Evolutionary conservation across 768 basidiomycete genomes (phyloP), one percentile per base, ranked within the genome.

Genomic region (Pisolithus marmoratus): DNA sequence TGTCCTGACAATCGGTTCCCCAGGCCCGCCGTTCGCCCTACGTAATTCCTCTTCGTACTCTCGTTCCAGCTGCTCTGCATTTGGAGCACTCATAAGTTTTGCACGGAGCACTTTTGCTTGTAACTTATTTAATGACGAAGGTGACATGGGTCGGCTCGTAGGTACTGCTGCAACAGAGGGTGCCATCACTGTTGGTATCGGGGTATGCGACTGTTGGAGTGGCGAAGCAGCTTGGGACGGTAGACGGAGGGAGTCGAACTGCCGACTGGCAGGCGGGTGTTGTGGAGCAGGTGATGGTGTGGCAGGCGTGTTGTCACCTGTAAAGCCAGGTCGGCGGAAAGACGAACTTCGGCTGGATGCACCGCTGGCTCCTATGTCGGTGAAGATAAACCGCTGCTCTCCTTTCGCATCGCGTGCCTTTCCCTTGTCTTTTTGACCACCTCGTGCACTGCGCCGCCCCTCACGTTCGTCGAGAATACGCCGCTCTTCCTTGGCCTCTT

Each of bases 71-170:
- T 75, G 73, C 20, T 78, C 80, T 8, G 93, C 90, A 60, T 92
- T 79, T 2, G 87, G 76, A n/a, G 82, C 77, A 29, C 80, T 83
- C 79, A 89, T 87, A 29, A 99, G 76, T 65, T 88, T 94, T 4
- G 96, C 94, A 34, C 91, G 84, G 8, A 99, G 72, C 2, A 96
- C 94, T 58, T 86, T 86, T 4, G 95, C 95, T 67, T 99, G 95
- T 2, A 99, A 70, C 62, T 84, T 88, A 67, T 99, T 98, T 43
- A 98, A 72, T 15, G 87, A 89, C 1, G 86, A 85, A 2, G 85
- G 84, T 0, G 87, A 87, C 50, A 89, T 62, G 1, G 77, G 76
- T 5, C 84, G 75, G 11, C 52, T 61, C 23, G 64, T 72, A 8
- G 71, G 59, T 49, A 59, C 53, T 12, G 60, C 54, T 22, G 65